Percentiles rank a stretch among this genome's conserved stretches.
These are phyloP conservation scores for Trichoderma atroviride DNA, from an alignment of 2,329 filamentous ascomycete genomes.

Conservation along the genomic window DNA sequence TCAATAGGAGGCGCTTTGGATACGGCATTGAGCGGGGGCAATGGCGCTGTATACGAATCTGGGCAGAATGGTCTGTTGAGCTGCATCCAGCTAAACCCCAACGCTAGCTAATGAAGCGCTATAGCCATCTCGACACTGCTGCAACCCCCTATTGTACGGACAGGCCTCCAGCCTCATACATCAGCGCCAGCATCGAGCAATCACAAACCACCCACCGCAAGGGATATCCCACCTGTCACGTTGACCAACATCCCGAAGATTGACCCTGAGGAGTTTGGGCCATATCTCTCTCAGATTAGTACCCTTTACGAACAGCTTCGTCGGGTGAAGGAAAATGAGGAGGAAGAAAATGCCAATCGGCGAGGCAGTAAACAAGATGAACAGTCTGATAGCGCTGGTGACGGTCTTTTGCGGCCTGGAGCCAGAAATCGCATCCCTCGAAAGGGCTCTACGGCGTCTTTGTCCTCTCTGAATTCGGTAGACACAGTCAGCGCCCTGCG, in stretches of 20 bases:
- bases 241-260: conserved; percentile 85
- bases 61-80: conserved; percentile 72
- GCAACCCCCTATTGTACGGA: conserved; percentile 85
- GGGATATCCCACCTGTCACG: conserved; percentile 91
- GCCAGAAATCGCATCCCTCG: conserved; percentile 35
- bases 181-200: conserved; percentile 68
- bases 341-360: conserved; percentile 54
- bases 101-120: conserved; percentile 19
- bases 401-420: conserved; percentile 52
- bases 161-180: conserved; percentile 80
- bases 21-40: conserved; percentile 60
- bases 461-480: conserved; percentile 54
- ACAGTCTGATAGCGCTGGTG: conserved; percentile 41
- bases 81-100: not conserved
- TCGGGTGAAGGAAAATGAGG: conserved; percentile 76
- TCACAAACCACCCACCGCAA: conserved; percentile 80
- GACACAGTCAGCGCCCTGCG: conserved; percentile 49
- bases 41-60: conserved; percentile 66
- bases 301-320: conserved; percentile 87
- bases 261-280: conserved; percentile 76
- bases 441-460: conserved; percentile 47
- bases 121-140: conserved; percentile 90
- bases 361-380: conserved; percentile 50
- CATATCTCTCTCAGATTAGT: conserved; percentile 84
- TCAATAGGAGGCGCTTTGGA: conserved; percentile 87